phyloP scores from a whole-genome alignment of 805 yeast genomes.

The Candida palmyrensis region DNA sequence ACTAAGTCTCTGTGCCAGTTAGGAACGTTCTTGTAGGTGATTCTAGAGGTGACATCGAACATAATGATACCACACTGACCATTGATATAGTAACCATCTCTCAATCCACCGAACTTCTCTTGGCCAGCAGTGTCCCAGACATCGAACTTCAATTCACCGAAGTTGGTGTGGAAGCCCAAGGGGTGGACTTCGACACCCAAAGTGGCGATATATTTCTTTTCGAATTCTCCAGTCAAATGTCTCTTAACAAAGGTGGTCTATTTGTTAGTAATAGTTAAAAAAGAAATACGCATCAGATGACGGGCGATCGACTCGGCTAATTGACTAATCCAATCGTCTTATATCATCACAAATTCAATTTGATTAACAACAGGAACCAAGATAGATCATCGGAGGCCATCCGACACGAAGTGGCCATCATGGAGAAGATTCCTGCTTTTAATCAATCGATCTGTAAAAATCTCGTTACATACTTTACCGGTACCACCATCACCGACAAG shows the following conservation, averaged over 20 bases:
- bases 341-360: too few species aligned
- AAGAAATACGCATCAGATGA: constrained; percentile 1
- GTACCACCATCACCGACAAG: constrained; percentile 99
- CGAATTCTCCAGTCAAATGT: constrained; percentile 99
- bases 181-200: constrained; percentile 99
- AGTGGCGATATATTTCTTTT: constrained; percentile 97
- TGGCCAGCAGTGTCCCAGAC: constrained; percentile 99
- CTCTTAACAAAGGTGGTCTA: constrained; percentile 99
- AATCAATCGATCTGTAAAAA: not conserved
- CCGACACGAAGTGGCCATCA: too few species aligned
- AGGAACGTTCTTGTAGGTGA: constrained; percentile 99
- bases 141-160: constrained; percentile 97
- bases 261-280: constrained; percentile 4
- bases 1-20: constrained; percentile 99
- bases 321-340: not conserved
- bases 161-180: constrained; percentile 95
- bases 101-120: constrained; percentile 98
- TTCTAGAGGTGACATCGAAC: constrained; percentile 99
- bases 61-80: constrained; percentile 99
- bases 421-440: too few species aligned
- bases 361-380: too few species aligned
- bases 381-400: too few species aligned
- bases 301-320: not conserved
- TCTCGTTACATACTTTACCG: constrained; percentile 83
- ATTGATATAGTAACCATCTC: constrained; percentile 99